Conservation (phyloP, 2,329 filamentous ascomycete genomes). For the Fusarium devonianum region DNA sequence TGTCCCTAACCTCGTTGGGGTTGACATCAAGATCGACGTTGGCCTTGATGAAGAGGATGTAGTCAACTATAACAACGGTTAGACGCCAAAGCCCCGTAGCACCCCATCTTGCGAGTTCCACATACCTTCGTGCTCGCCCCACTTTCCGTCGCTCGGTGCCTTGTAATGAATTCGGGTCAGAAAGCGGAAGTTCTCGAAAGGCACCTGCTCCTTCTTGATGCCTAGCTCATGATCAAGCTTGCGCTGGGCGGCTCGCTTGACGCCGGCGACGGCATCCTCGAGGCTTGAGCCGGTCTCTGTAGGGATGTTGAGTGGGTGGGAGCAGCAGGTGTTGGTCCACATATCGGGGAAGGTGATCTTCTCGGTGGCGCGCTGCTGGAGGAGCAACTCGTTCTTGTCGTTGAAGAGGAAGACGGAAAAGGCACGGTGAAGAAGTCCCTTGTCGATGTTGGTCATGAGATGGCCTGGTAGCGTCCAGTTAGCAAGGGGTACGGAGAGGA, state of each 20-base stretch:
- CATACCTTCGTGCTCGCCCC: slow-evolving; percentile 98
- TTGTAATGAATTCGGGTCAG: slow-evolving; percentile 98
- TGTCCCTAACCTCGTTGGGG: slow-evolving; percentile 87
- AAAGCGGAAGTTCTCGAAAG: slow-evolving; percentile 89
- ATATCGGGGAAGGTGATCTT: slow-evolving; percentile 99
- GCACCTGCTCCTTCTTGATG: slow-evolving; percentile 88
- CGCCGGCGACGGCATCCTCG: slow-evolving; percentile 80
- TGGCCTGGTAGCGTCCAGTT: slow-evolving; percentile 68
- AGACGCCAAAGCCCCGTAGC: neutral
- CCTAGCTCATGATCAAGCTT: slow-evolving; percentile 96
- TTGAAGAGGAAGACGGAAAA: slow-evolving; percentile 99
- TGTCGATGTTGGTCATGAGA: slow-evolving; percentile 98
- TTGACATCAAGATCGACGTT: slow-evolving; percentile 85
- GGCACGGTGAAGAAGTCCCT: slow-evolving; percentile 92
- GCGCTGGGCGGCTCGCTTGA: slow-evolving; percentile 89
- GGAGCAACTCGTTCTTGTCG: slow-evolving; percentile 86
- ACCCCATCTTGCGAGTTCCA: slow-evolving; percentile 24
- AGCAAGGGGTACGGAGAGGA: slow-evolving; percentile 10
- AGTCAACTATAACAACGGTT: slow-evolving; percentile 73
- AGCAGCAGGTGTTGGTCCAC: slow-evolving; percentile 99
- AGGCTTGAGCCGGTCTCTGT: slow-evolving; percentile 88
- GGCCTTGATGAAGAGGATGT: slow-evolving; percentile 97
- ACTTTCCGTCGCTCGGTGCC: slow-evolving; percentile 94
- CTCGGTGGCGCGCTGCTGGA: slow-evolving; percentile 93
- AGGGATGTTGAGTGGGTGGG: slow-evolving; percentile 90